A percentile compares a stretch with the other conserved stretches of the same genome.
phyloP scores from a whole-genome alignment of 805 yeast species.

The Lipomyces yamadae region DNA sequence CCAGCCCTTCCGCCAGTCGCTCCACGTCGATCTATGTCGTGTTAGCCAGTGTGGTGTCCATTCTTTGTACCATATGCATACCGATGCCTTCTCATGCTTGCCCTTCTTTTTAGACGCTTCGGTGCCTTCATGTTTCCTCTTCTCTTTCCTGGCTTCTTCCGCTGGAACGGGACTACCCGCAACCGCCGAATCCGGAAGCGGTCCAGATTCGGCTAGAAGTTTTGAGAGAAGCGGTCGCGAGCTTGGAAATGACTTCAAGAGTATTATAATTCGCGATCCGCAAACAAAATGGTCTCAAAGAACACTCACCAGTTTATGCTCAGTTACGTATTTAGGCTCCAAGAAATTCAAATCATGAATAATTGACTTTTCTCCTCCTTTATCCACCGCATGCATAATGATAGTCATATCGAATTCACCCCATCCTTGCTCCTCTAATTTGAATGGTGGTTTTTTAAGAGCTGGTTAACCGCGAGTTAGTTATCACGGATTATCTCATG shows the following conservation, averaged over 20 bases:
- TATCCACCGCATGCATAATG: conserved; percentile 74
- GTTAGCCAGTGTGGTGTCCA: conserved; percentile 12
- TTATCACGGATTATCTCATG: background rate
- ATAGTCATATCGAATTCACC: conserved; percentile 94
- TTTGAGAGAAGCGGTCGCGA: conserved; percentile 73
- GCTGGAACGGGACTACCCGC: conserved; percentile 22
- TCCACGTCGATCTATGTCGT: conserved; percentile 71
- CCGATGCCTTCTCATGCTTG: conserved; percentile 53
- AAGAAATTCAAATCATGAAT: conserved; percentile 88
- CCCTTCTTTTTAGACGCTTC: conserved; percentile 46
- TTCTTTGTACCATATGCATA: background rate
- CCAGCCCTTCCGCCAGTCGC: conserved; percentile 84
- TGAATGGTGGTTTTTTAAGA: conserved; percentile 81
- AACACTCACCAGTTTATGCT: conserved; percentile 61
- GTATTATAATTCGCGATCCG: background rate
- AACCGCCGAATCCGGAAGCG: conserved; percentile 61
- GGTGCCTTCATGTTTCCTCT: conserved; percentile 48
- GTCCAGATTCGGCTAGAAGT: conserved; percentile 78
- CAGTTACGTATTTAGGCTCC: conserved; percentile 74
- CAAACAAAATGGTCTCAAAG: background rate
- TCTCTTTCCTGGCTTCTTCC: conserved; percentile 45
- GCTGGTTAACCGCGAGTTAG: conserved; percentile 42
- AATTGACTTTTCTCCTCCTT: conserved; percentile 84
- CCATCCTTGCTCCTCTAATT: conserved; percentile 94
- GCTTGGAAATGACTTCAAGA: conserved; percentile 65